These are phyloP conservation scores for Chamaecyparis obtusa DNA, from an alignment of 75 land plant genomes.

Conservation along the genomic window DNA sequence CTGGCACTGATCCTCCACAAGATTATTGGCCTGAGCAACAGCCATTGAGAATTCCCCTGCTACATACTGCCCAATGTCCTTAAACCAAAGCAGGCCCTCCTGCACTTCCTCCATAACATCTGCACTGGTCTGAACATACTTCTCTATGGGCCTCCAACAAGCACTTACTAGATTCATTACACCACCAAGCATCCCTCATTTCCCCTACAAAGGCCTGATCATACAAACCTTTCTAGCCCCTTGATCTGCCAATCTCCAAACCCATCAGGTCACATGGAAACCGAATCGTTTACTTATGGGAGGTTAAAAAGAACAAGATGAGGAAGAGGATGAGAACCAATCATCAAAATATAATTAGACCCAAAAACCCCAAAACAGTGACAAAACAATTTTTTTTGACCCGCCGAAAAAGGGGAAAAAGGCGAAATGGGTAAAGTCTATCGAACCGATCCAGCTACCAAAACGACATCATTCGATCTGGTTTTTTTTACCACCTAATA, in stretches of 20 bases:
- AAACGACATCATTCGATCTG: background rate
- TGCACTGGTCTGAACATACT: conserved; percentile 28
- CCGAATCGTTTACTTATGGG: background rate
- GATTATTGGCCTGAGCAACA: conserved; percentile 72
- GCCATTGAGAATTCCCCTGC: conserved; percentile 85
- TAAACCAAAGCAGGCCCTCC: conserved; percentile 79
- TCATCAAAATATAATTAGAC: background rate
- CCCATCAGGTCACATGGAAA: background rate
- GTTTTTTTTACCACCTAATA: background rate
- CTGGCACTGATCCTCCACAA: conserved; percentile 81
- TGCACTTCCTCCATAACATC: conserved; percentile 41
- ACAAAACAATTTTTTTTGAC: background rate
- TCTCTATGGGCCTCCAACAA: conserved; percentile 65
- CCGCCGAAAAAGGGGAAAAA: background rate
- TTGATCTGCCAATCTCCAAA: background rate
- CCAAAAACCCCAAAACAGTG: background rate
- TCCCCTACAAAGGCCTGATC: conserved; percentile 25
- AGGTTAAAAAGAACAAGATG: background rate
- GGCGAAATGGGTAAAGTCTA: background rate
- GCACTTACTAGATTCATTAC: conserved; percentile 56
- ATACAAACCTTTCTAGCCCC: background rate
- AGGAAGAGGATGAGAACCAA: background rate
- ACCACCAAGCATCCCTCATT: conserved; percentile 50
- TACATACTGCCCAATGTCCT: conserved; percentile 56
- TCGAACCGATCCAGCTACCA: conserved; percentile 3